Evolutionary conservation across 2,329 filamentous ascomycete species (phyloP), one percentile per base, ranked within the genome.

Genomic region (Phialemoniopsis sp.): DNA sequence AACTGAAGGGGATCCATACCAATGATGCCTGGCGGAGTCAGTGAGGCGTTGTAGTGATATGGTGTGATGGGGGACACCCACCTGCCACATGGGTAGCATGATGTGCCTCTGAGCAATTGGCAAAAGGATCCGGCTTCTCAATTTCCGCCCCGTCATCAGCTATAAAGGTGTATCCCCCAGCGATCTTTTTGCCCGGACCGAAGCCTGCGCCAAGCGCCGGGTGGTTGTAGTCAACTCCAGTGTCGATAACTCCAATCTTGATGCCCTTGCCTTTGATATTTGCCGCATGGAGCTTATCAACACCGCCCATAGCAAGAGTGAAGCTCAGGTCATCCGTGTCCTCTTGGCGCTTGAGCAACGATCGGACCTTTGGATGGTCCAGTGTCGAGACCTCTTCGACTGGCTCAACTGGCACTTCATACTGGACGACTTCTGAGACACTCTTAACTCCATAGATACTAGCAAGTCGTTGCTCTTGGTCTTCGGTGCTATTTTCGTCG

Each of bases 161-260:
- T 17, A 34, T 32, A n/a, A 34, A 37, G 3, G 39, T n/a, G 30
- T 41, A 37, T 9, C 40, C 40, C 3, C 40, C 40, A 13, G 30
- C 37, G 13, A 40, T n/a, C 32, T 40, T 40, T 9, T 35, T 33
- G 0, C 68, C 71, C 13, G 59, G 48, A 3, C 73, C 73, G 43
- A 76, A 76, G 37, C 72, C 69, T 4, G 71, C 72, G 12, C 73
- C 73, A 2, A 78, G 63, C 8, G 69, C 68, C 12, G 70, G 70
- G 42, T 73, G 72, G 8, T 51, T 60, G 49, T 76, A 76, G 48
- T 77, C 73, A 18, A 75, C 56, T 5, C 55, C 53, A 1, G 49
- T 52, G 42, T 70, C 63, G 33, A 71, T 54, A 21, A 72, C 52
- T 5, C 57, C 68, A 14, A 74, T 56, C 16, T 59, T 61, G 21